These are phyloP conservation scores for barley (Hordeum vulgare) DNA, from an alignment of 176 grass and related monocot genomes.

Conservation along the genomic window MorexV3_pseudomolecules_assembly NC_058521.1:454320276-454320775, in stretches of 20 bases:
- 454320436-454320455: slow-evolving; percentile 64
- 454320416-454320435: slow-evolving; percentile 94
- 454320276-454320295: neutral
- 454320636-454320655: neutral
- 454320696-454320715: neutral
- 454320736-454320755: neutral
- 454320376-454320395: slow-evolving; percentile 71
- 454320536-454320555: slow-evolving; percentile 97
- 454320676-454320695: neutral
- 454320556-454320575: slow-evolving; percentile 80
- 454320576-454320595: slow-evolving; percentile 71
- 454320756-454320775: too few species aligned
- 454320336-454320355: neutral
- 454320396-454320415: slow-evolving; percentile 77
- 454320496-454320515: slow-evolving; percentile 94
- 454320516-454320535: slow-evolving; percentile 85
- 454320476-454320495: slow-evolving; percentile 68
- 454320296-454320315: neutral
- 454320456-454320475: slow-evolving; percentile 90
- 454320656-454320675: neutral
- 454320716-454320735: neutral
- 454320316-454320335: neutral
- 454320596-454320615: neutral
- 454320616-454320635: neutral
- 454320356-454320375: slow-evolving; percentile 24